Evolutionary conservation across 768 basidiomycete genomes (phyloP).

Genomic region (Mycena indigotica): DNA sequence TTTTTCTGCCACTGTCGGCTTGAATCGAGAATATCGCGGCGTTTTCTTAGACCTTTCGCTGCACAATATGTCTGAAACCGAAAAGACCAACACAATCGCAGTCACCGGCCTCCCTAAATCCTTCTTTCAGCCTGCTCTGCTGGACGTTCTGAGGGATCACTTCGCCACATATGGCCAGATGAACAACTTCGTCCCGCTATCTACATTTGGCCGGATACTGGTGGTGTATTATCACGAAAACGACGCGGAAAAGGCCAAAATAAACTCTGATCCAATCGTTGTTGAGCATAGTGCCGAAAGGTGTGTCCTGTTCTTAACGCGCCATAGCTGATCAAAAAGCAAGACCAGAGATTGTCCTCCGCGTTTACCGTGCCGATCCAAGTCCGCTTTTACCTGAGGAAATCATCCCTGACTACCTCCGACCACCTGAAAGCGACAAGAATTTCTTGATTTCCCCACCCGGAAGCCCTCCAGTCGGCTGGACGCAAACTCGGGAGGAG

Average conservation of each 20-base stretch:
- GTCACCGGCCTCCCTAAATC: background rate
- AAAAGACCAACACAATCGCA: background rate
- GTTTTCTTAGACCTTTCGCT: no score
- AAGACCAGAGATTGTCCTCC: constrained; percentile 54
- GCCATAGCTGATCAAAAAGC: background rate
- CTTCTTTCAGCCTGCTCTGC: background rate
- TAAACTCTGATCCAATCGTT: background rate
- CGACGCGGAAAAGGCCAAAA: background rate
- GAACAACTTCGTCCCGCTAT: background rate
- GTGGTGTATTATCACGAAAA: background rate
- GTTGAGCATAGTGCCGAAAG: background rate
- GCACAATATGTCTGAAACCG: no score
- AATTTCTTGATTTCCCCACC: constrained; percentile 99
- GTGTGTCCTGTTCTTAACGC: background rate
- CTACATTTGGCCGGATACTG: background rate
- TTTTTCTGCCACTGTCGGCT: no score
- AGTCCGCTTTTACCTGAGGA: constrained; percentile 53
- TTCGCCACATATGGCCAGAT: background rate
- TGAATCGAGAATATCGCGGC: no score
- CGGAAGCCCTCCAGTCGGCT: constrained; percentile 95
- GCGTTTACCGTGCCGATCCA: constrained; percentile 75
- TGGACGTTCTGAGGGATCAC: background rate
- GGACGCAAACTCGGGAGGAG: constrained; percentile 90
- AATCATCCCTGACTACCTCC: constrained; percentile 57
- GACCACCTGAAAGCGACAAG: constrained; percentile 79